Evolutionary conservation across 1,139 yeast genomes (phyloP), one percentile per base, ranked within the genome.

Genomic region (Wickerhamomyces sp.): DNA sequence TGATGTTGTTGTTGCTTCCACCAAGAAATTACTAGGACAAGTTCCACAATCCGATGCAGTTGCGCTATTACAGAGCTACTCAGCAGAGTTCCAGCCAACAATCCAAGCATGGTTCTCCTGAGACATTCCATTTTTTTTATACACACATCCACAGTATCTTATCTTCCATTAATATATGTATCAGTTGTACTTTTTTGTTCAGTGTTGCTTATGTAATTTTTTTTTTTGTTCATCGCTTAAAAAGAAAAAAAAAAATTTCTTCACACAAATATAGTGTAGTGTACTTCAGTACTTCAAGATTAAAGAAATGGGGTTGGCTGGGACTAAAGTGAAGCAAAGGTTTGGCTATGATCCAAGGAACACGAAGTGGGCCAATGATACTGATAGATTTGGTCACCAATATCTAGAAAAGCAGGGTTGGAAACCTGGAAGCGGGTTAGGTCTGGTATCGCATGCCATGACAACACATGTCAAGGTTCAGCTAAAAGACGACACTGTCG

Each of bases 321-420:
- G 89, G 7, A 74, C 81, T 3, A 84, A 80, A 59, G 78, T 75
- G 19, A 88, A 85, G 56, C 95, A 87, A 55, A 76, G 94, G 55
- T 85, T 90, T 61, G 97, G 97, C 14, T 65, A 73, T 35, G 99
- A 92, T 64, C 99, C 98, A 15, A 71, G 97, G 55, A 92, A 92
- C 56, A 89, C 96, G 4, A 76, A 79, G 49, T 92, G 99, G 99
- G 85, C 97, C 26, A 88, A 89, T 58, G 80, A 92, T 54, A 83
- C 85, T 0, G 68, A 71, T 8, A 67, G 96, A 43, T 92, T 92
- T 57, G 98, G 98, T 1, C 96, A 86, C 59, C 78, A 83, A 55
- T 89, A 89, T 60, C 61, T 92, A 42, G 78, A 80, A 46, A 81
- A 78, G 52, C 68, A 81, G 59, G 98, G 98, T 12, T 92, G 98